A percentile compares a stretch with the other conserved stretches of the same genome.
Conservation (phyloP, 176 grass and related monocot genomes). For the Aegilops longissima region DNA sequence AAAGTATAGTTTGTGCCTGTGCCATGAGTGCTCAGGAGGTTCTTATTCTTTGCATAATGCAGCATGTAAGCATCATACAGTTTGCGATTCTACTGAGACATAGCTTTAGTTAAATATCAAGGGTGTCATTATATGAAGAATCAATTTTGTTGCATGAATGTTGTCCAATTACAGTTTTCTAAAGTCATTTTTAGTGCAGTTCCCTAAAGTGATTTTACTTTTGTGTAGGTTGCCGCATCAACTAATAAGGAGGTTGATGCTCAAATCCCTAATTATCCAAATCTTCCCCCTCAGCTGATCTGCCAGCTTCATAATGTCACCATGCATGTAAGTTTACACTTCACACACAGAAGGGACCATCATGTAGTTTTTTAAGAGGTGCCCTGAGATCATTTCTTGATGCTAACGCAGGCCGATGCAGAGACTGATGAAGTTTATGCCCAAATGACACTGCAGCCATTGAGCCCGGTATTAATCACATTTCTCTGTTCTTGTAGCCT, state of each 20-base stretch:
- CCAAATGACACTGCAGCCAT: slow-evolving; percentile 92
- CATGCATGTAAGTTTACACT: slow-evolving; percentile 81
- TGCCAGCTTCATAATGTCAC: slow-evolving; percentile 99
- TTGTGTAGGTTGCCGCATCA: slow-evolving; percentile 78
- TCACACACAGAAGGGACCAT: slow-evolving; percentile 12
- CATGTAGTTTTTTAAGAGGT: slow-evolving; percentile 28
- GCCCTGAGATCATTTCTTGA: not conserved
- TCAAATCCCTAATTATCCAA: slow-evolving; percentile 95
- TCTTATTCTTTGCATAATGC: not conserved
- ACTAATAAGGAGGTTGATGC: slow-evolving; percentile 93
- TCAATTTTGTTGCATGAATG: not conserved
- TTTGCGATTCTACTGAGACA: not conserved
- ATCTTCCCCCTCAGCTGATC: slow-evolving; percentile 87
- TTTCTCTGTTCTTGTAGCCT: slow-evolving; percentile 12
- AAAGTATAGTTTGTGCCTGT: not conserved
- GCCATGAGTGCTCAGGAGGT: slow-evolving; percentile 5
- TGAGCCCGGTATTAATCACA: slow-evolving; percentile 60
- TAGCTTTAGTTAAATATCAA: not conserved
- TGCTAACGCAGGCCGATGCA: slow-evolving; percentile 68
- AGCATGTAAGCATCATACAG: not conserved
- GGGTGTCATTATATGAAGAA: not conserved
- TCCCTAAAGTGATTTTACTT: slow-evolving; percentile 12
- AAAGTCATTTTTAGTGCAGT: slow-evolving; percentile 10
- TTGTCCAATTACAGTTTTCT: not conserved
- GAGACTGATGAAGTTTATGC: slow-evolving; percentile 99